Evolutionary conservation across 345 rosid genomes (phyloP).

Genomic region (Citrus medica): DNA sequence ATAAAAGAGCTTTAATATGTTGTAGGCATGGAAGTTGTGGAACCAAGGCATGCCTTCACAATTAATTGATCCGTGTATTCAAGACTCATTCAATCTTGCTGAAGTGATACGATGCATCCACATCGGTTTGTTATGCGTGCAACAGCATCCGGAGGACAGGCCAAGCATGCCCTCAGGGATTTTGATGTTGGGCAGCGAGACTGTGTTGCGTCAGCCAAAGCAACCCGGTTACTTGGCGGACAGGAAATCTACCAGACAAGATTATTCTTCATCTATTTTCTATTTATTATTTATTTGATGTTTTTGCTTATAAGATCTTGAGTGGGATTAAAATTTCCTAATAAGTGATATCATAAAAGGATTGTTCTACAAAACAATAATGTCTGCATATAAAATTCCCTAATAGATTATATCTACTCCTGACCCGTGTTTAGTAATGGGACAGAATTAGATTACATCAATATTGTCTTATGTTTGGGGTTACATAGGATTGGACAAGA

Average conservation of each 20-base stretch:
- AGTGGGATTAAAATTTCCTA: too few species aligned
- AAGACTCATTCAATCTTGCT: not conserved
- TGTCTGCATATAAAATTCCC: too few species aligned
- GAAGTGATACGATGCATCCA: slow-evolving; percentile 39
- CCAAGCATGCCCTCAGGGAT: slow-evolving; percentile 37
- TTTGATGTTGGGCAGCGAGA: slow-evolving; percentile 43
- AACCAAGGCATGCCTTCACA: slow-evolving; percentile 30
- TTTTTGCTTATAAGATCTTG: too few species aligned
- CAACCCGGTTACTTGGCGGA: slow-evolving; percentile 34
- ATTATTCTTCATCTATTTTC: slow-evolving; percentile 5
- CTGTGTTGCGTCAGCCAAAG: slow-evolving; percentile 31
- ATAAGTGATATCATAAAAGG: too few species aligned
- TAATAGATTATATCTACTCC: too few species aligned
- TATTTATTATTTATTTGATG: too few species aligned
- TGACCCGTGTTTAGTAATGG: too few species aligned
- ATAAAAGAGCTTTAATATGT: not conserved
- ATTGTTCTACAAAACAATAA: too few species aligned
- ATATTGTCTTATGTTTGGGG: too few species aligned
- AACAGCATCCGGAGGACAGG: slow-evolving; percentile 36
- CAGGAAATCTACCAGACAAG: slow-evolving; percentile 10
- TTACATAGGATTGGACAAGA: too few species aligned
- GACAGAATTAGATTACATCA: too few species aligned
- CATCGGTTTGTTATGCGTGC: slow-evolving; percentile 41
- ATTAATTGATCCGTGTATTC: slow-evolving; percentile 9
- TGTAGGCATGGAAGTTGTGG: slow-evolving; percentile 44